A percentile compares a stretch with the other conserved stretches of the same genome.
phyloP scores from a whole-genome alignment of 768 basidiomycete species.

The Mycena capillaripes region DNA sequence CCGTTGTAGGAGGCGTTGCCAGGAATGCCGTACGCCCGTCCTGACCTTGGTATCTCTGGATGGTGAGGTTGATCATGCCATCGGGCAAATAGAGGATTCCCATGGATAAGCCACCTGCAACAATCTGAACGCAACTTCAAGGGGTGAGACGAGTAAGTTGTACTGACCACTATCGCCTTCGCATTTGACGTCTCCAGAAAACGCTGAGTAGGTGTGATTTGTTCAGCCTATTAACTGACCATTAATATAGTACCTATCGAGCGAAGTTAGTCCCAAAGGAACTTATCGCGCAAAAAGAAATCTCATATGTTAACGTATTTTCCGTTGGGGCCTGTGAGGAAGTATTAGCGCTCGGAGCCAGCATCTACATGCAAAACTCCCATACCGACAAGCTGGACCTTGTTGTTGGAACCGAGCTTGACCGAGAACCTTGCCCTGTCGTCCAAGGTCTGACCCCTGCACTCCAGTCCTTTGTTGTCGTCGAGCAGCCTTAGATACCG shows the following conservation, averaged over 20 bases:
- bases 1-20: constrained; percentile 14
- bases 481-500: constrained; percentile 11
- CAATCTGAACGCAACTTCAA: not conserved
- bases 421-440: constrained; percentile 6
- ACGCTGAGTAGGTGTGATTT: not conserved
- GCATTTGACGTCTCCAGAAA: constrained; percentile 14
- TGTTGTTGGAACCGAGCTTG: not conserved
- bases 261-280: not conserved
- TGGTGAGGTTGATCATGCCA: constrained; percentile 9
- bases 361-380: not conserved
- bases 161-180: constrained; percentile 4
- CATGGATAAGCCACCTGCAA: not conserved
- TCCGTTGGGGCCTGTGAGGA: not conserved
- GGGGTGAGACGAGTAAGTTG: not conserved
- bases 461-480: constrained; percentile 5
- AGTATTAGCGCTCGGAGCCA: too few relatives aligned
- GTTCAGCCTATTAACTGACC: not conserved
- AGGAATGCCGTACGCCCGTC: constrained; percentile 22
- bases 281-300: not conserved
- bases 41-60: constrained; percentile 14
- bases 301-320: constrained; percentile 23
- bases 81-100: constrained; percentile 3
- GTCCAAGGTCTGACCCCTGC: not conserved
- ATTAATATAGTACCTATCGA: constrained; percentile 14
- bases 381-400: constrained; percentile 16